Base-by-base conservation (phyloP, 2,329 filamentous ascomycete species). In the Aspergillus quadrilineatus region DNA sequence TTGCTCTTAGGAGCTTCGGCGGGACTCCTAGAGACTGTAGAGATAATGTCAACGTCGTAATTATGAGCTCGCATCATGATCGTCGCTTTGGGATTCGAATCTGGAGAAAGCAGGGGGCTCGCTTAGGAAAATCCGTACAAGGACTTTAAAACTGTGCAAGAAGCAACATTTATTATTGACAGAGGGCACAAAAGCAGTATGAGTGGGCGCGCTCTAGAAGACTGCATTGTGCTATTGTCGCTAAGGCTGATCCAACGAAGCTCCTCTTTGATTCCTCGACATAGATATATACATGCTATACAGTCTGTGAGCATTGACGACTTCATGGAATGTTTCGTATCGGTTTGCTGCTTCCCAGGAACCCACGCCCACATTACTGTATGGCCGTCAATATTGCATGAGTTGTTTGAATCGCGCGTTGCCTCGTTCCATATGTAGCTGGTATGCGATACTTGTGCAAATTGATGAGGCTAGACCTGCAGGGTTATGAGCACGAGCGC, bases 201-300 rank as follows among this genome's bases (percentile, higher is more conserved):
- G 37, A 26, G 37, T 45, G 45, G 45, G 45, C 44, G 45, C 39
- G 36, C 55, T 26, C 42, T 50, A 28, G 14, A 15, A 43, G 32
- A 34, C 48, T 32, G 32, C 47, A 39, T 53, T 53, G 50, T 41
- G 29, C 55, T 29, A 28, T 53, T 53, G 50, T 41, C 55, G 50
- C 55, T 42, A 50, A 47, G 53, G 48, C 53, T 56, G 41, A 14
- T 28, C 5, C 30, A n/a, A 47, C 32, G 28, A 37, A 29, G 15
- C 29, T 29, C 42, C 17, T 49, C 37, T 34, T 5, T 14, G n/a
- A 29, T 41, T 32, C n/a, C 36, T 34, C 4, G 37, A n/a, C 32
- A 10, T 53, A 41, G 41, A 53, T 47, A 28, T 22, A 37, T 14
- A 51, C 15, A 12, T 47, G 29, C n/a, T 47, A 17, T 22, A n/a